Evolutionary conservation across 2,329 filamentous ascomycete genomes (phyloP), one percentile per base, ranked within the genome.

Genomic region (Fusarium sarcochroum): DNA sequence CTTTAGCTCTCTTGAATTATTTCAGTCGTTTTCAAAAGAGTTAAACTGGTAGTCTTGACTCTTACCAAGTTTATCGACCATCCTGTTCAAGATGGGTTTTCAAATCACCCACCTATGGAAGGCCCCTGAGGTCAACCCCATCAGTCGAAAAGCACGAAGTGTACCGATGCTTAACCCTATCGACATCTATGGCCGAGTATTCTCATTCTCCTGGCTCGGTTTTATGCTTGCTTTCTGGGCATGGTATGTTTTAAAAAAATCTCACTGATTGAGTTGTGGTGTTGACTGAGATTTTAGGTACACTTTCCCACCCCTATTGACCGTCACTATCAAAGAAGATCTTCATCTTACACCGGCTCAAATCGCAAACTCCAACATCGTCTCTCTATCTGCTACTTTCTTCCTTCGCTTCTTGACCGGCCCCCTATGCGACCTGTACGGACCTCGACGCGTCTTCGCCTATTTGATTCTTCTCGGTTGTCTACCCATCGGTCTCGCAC

Each of bases 211-310:
- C 2, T 96, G 92, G 89, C 86, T 94, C 47, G 92, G 92, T 3
- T 96, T 96, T 79, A 90, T 96, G 86, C 87, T 95, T 53, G 91
- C 92, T 9, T 97, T 97, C 80, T 93, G 93, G 86, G 94, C 93
- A 13, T 97, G 92, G 92, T 80, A 58, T 63, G 76, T 71, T 45
- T 14, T 27, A 42, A 47, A 51, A 42, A 47, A 51, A 42, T 47
- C 25, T 20, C 49, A 46, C 23, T 20, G 9, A 5, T 25, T 21
- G 15, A 51, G 20, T 42, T 41, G 44, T 50, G 41, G 25, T 58
- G 13, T 49, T 75, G 38, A 74, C 61, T 18, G 10, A 17, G 27
- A 21, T 32, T 37, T 11, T 34, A 79, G 78, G 78, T 97, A 97
- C 82, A 92, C 94, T 3, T 97, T 97, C 79, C 93, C 94, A 68